Percentiles rank a stretch among this genome's conserved stretches.
Evolutionary conservation across 2,329 filamentous ascomycete genomes (phyloP).

Genomic region (Stemphylium lycopersici): DNA sequence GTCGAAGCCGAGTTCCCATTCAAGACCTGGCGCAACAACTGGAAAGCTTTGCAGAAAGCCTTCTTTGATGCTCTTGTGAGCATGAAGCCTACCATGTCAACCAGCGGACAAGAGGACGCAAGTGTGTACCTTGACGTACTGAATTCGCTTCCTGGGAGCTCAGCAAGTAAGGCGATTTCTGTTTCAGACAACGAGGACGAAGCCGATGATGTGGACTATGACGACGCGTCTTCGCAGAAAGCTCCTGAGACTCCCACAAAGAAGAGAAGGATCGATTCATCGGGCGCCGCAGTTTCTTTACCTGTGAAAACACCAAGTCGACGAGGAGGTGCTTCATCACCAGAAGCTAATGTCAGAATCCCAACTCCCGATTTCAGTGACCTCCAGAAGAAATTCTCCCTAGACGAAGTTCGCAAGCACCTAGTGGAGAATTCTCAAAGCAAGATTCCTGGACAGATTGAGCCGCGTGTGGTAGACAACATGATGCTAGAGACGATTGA

Average conservation of each 20-base stretch:
- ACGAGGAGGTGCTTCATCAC: not conserved
- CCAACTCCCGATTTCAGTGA: conserved; percentile 4
- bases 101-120: conserved; percentile 15
- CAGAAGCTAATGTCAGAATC: not conserved
- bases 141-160: conserved; percentile 9
- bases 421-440: conserved; percentile 35
- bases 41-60: conserved; percentile 54
- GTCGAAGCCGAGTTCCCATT: conserved; percentile 57
- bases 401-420: conserved; percentile 39
- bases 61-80: conserved; percentile 56
- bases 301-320: conserved; percentile 4
- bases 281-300: not conserved
- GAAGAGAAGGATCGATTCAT: conserved; percentile 34
- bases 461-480: conserved; percentile 5
- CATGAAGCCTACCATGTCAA: conserved; percentile 36
- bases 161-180: conserved; percentile 22
- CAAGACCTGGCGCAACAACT: conserved; percentile 52
- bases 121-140: conserved; percentile 14
- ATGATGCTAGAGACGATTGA: conserved; percentile 26
- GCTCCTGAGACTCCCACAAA: conserved; percentile 36
- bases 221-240: not conserved
- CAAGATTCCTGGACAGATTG: conserved; percentile 42
- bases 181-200: conserved; percentile 24
- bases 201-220: not conserved
- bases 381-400: conserved; percentile 23